Conservation (phyloP, 768 basidiomycete species). For the Boletus insuetus region DNA sequence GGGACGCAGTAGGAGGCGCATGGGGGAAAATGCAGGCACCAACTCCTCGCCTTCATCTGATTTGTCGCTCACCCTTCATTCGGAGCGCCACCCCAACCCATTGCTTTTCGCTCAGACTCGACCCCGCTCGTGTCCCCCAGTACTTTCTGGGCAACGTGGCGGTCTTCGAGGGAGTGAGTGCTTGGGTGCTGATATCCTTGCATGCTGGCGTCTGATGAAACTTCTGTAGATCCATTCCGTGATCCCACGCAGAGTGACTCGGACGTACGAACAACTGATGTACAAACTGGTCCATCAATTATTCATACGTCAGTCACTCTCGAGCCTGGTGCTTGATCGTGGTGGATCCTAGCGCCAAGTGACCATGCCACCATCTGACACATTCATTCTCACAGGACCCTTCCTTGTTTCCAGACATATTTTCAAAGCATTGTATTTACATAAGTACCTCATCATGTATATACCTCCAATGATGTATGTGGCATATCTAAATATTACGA, state of each 20-base stretch:
- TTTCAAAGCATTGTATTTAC: no score
- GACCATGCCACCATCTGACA: neutral
- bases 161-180: neutral
- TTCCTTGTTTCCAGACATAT: neutral
- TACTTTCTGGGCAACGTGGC: neutral
- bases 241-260: neutral
- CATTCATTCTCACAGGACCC: neutral
- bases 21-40: no score
- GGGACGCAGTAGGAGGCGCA: no score
- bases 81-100: neutral
- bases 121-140: no score
- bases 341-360: neutral
- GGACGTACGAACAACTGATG: slow-evolving; percentile 13
- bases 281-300: rapidly evolving
- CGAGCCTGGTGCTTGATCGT: neutral
- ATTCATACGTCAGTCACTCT: slow-evolving; percentile 10
- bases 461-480: no score
- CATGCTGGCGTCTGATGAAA: neutral
- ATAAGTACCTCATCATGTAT: no score
- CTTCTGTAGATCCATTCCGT: neutral
- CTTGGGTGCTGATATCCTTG: rapidly evolving
- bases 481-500: no score
- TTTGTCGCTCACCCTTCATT: neutral
- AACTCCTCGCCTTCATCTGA: no score
- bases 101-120: no score